Percentiles rank a stretch among this genome's conserved stretches.
phyloP scores from a whole-genome alignment of 805 yeast species.

The Saturnispora halmiae region DNA sequence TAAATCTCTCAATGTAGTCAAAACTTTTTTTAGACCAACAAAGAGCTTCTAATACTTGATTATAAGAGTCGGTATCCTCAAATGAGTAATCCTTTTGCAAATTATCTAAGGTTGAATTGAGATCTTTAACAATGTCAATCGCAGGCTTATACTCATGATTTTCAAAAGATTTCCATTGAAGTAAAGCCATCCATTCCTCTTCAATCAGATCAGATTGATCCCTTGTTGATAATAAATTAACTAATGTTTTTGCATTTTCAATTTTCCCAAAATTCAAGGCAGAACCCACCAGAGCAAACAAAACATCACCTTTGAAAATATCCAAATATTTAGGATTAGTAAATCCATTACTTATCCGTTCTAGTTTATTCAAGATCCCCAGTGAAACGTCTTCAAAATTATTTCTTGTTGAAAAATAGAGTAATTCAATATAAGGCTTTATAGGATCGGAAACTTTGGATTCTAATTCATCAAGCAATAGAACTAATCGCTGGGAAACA shows the following conservation, averaged over 20 bases:
- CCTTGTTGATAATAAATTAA: constrained; percentile 11
- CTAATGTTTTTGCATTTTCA: constrained; percentile 16
- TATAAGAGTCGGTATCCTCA: constrained; percentile 21
- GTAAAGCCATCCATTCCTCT: constrained; percentile 22
- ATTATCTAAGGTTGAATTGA: constrained; percentile 13
- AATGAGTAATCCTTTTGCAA: constrained; percentile 16
- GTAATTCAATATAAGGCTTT: constrained; percentile 23
- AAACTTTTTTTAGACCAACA: constrained; percentile 24
- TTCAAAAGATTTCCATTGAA: constrained; percentile 19
- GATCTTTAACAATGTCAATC: constrained; percentile 26
- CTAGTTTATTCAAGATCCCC: constrained; percentile 17
- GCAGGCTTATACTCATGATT: constrained; percentile 10
- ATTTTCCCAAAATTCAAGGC: constrained; percentile 19
- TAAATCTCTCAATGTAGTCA: constrained; percentile 20
- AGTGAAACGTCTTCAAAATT: constrained; percentile 20
- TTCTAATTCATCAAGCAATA: constrained; percentile 17
- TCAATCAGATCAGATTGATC: constrained; percentile 13
- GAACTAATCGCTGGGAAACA: constrained; percentile 17
- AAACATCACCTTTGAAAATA: constrained; percentile 20
- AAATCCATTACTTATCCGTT: constrained; percentile 14
- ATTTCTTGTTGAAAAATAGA: constrained; percentile 26
- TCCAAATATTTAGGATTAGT: constrained; percentile 17
- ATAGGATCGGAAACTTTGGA: constrained; percentile 16
- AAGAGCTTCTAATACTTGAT: constrained; percentile 20
- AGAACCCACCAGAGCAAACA: constrained; percentile 21